Base-by-base conservation (phyloP, 2,329 filamentous ascomycete genomes). In the Fusarium subtropicale region DNA sequence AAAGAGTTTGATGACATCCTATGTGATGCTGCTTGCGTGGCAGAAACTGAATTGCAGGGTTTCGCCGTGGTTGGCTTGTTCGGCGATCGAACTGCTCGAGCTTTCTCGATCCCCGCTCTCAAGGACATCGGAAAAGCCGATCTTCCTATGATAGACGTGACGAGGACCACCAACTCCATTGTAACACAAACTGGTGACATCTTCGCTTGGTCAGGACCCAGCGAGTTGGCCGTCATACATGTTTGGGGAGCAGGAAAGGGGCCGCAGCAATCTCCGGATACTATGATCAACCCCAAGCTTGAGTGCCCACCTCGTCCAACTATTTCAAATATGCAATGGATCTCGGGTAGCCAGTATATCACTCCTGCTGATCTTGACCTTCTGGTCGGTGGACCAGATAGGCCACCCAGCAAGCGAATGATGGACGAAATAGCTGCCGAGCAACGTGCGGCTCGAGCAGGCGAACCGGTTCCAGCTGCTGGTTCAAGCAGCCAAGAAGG, bases 321-420 rank as follows among this genome's bases (percentile, higher is more conserved):
- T 0, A 99, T 99, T 64, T 97, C 92, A 22, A 97, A 97, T 74
- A 81, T 99, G 38, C 94, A 98, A 80, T 99, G 96, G 96, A 93
- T 99, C 54, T 92, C 94, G 0, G 96, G 96, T 6, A 98, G 95
- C 2, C 95, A 97, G 79, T 92, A 97, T 73, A 87, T 99, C 46
- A 93, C 93, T 2, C 91, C 93, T 1, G 85, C 90, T 3, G 96
- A 99, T 74, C 89, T 99, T 75, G 96, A 98, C 75, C 81, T 97
- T 3, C 83, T 99, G 3, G 96, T 99, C 63, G 93, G 95, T 52
- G 95, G 95, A 0, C 90, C 94, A 3, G 91, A 96, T 75, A 88
- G 96, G 4, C 96, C 95, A 5, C 91, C 93, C 2, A 96, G 92
- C 64, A 97, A 97, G 80, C 89, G 92, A 36, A 97, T 97, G 92